Percentiles rank a stretch among this genome's conserved stretches.
Conservation (phyloP, 2,329 filamentous ascomycete species). For the Fusarium praegraminearum region DNA sequence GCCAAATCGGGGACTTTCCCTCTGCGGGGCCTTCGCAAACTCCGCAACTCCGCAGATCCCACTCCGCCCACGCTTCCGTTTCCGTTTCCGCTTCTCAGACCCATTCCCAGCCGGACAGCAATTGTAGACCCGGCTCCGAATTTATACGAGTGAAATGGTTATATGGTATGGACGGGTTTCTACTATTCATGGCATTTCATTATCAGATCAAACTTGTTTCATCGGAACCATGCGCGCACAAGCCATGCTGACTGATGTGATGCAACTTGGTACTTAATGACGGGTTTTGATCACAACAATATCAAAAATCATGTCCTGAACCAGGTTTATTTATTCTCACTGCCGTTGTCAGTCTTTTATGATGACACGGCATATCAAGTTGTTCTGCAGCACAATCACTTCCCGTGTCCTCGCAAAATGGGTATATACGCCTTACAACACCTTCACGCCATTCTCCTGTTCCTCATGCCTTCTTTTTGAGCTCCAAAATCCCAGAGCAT, state of each 20-base stretch:
- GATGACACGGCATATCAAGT: background rate
- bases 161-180: background rate
- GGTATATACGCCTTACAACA: constrained; percentile 51
- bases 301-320: background rate
- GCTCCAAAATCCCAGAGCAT: constrained; percentile 20
- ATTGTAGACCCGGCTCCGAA: constrained; percentile 46
- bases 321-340: background rate
- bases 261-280: background rate
- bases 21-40: constrained; percentile 32
- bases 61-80: constrained; percentile 31
- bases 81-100: background rate
- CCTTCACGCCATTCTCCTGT: constrained; percentile 29
- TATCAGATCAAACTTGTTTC: constrained; percentile 18
- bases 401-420: constrained; percentile 45
- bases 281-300: background rate
- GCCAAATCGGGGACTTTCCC: constrained; percentile 31
- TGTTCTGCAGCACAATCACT: constrained; percentile 14
- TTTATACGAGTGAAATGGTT: background rate
- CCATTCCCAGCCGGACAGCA: background rate
- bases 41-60: constrained; percentile 50
- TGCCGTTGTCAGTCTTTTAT: background rate
- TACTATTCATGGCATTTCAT: background rate
- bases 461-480: constrained; percentile 20
- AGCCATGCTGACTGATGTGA: no score
- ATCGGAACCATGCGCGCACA: background rate